Percentiles rank a stretch among this genome's conserved stretches.
phyloP scores from a whole-genome alignment of 768 basidiomycete species.

The Russula earlei region DNA sequence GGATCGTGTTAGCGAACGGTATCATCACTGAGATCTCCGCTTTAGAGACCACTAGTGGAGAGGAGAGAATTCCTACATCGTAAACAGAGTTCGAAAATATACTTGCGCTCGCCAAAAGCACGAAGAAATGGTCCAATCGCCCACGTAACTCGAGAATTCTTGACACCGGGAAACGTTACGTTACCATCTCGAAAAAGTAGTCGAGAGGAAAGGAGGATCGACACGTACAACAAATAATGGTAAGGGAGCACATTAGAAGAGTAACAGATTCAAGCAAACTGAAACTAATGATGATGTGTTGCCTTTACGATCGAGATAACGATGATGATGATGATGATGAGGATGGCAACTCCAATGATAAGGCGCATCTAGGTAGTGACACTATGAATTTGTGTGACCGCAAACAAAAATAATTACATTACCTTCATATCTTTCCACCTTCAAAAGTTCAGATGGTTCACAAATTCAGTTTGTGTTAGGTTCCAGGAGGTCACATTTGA shows the following conservation, averaged over 20 bases:
- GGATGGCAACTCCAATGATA: slow-evolving; percentile 86
- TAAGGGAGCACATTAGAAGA: slow-evolving; percentile 8
- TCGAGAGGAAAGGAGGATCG: slow-evolving; percentile 1
- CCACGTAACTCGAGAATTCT: slow-evolving; percentile 1
- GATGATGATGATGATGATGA: slow-evolving; percentile 89
- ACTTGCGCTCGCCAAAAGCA: background rate
- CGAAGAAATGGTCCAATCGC: slow-evolving; percentile 1
- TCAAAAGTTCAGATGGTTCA: background rate
- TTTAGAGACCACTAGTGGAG: slow-evolving; percentile 23
- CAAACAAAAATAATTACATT: slow-evolving; percentile 20
- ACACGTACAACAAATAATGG: slow-evolving; percentile 20
- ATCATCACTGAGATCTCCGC: slow-evolving; percentile 11
- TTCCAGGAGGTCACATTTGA: background rate
- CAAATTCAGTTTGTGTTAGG: background rate
- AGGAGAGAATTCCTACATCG: background rate
- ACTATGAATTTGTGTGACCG: slow-evolving; percentile 5
- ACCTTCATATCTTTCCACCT: slow-evolving; percentile 99
- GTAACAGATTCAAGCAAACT: slow-evolving; percentile 12
- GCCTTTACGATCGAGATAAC: slow-evolving; percentile 91
- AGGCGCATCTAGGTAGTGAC: slow-evolving; percentile 69
- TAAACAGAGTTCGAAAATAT: slow-evolving; percentile 6
- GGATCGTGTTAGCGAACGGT: background rate
- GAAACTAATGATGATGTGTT: slow-evolving; percentile 38
- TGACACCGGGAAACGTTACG: background rate
- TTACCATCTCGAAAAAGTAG: slow-evolving; percentile 1